Evolutionary conservation across 2,329 filamentous ascomycete species (phyloP).

Genomic region (Aspergillus texensis): DNA sequence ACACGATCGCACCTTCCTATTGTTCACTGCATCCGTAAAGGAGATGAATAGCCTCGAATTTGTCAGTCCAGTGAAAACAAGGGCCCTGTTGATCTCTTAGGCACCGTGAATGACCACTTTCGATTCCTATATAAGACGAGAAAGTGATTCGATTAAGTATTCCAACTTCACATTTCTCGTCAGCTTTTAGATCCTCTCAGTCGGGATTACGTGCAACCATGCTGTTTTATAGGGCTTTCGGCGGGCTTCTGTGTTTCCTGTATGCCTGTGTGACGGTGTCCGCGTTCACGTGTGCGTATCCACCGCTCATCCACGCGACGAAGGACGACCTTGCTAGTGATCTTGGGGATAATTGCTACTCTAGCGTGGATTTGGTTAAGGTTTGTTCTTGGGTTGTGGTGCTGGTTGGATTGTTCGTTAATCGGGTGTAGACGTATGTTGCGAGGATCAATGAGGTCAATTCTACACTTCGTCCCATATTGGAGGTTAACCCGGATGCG

Average conservation of each 20-base stretch:
- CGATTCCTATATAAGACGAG: neutral
- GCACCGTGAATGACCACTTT: neutral
- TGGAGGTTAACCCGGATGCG: constrained; percentile 60
- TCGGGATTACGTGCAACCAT: neutral
- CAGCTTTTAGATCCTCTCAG: neutral
- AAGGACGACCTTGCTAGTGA: constrained; percentile 55
- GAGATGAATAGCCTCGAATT: neutral
- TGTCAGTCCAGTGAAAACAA: neutral
- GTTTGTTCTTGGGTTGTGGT: constrained; percentile 20
- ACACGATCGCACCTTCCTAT: neutral
- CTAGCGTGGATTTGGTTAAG: constrained; percentile 59
- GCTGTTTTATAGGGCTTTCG: neutral
- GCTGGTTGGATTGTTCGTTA: neutral
- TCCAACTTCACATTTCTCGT: too few species aligned
- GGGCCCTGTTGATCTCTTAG: neutral
- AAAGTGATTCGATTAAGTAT: neutral
- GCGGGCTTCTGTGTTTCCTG: constrained; percentile 6
- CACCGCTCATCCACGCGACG: constrained; percentile 53
- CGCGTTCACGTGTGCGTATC: constrained; percentile 25
- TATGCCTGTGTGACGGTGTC: neutral
- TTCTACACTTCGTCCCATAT: constrained; percentile 53
- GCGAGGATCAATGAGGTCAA: constrained; percentile 58
- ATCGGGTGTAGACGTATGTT: constrained; percentile 50
- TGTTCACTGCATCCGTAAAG: neutral
- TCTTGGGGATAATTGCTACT: constrained; percentile 54